A percentile compares a stretch with the other conserved stretches of the same genome.
phyloP scores from a whole-genome alignment of 805 yeast species.

The Ogataea paraovalis region DNA sequence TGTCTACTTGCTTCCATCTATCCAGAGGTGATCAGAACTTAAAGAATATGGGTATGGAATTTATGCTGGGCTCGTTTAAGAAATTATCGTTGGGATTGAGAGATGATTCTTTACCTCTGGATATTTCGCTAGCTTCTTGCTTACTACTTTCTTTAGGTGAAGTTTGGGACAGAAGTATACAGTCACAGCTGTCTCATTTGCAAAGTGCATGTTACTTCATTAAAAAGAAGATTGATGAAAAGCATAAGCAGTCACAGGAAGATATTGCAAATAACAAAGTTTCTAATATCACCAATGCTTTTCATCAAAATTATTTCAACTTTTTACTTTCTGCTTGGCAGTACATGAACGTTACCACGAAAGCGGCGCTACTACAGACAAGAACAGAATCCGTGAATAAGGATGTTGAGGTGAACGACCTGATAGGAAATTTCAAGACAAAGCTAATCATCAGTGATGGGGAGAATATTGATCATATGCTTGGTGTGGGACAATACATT shows the following conservation, averaged over 20 bases:
- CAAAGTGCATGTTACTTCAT: conserved; percentile 14
- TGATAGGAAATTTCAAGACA: conserved; percentile 1
- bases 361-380: conserved; percentile 7
- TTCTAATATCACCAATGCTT: not conserved
- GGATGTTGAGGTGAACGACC: conserved; percentile 1
- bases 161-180: conserved; percentile 10
- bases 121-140: conserved; percentile 13
- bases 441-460: conserved; percentile 16
- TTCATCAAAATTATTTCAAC: conserved; percentile 5
- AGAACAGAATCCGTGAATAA: conserved; percentile 1
- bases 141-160: conserved; percentile 15
- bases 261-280: not conserved
- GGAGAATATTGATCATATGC: conserved; percentile 17
- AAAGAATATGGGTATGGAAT: conserved; percentile 9
- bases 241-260: not conserved
- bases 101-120: conserved; percentile 7
- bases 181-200: conserved; percentile 12
- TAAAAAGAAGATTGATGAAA: conserved; percentile 9
- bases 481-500: conserved; percentile 15
- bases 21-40: conserved; percentile 6
- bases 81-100: conserved; percentile 11
- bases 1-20: conserved; percentile 14
- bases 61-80: conserved; percentile 9
- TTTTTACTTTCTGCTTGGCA: conserved; percentile 22
- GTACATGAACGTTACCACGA: conserved; percentile 17